A percentile compares a stretch with the other conserved stretches of the same genome.
Evolutionary conservation across 805 yeast species (phyloP).

Genomic region (Geotrichum ghanense): DNA sequence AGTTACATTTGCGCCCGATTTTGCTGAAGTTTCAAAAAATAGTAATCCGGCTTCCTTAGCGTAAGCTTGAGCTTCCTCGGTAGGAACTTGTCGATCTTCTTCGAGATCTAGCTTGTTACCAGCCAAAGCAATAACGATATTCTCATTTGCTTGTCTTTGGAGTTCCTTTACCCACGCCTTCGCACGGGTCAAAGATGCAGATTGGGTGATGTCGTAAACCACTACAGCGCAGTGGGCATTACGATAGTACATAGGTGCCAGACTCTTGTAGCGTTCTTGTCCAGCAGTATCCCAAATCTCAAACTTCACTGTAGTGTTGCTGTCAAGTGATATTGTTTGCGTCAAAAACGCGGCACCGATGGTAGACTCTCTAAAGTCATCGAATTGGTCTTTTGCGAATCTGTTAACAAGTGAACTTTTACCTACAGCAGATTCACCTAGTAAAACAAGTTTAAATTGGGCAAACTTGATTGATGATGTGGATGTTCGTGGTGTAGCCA

Average conservation of each 20-base stretch:
- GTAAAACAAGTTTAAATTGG: conserved; percentile 58
- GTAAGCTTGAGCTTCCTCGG: conserved; percentile 34
- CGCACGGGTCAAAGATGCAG: conserved; percentile 65
- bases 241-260: conserved; percentile 77
- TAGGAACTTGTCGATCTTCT: conserved; percentile 34
- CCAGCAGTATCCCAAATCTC: conserved; percentile 87
- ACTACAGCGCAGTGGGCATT: conserved; percentile 77
- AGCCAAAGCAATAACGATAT: conserved; percentile 70
- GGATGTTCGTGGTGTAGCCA: conserved; percentile 20
- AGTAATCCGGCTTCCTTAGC: conserved; percentile 42
- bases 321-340: conserved; percentile 47
- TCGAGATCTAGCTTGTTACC: conserved; percentile 77
- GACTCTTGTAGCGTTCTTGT: conserved; percentile 72
- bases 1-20: conserved; percentile 50
- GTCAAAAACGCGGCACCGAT: conserved; percentile 98
- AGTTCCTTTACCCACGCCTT: conserved; percentile 87
- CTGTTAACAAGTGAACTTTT: conserved; percentile 76
- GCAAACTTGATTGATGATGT: conserved; percentile 28
- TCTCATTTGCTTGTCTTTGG: conserved; percentile 65
- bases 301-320: conserved; percentile 33
- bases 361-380: conserved; percentile 74
- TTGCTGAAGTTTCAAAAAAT: conserved; percentile 57
- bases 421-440: conserved; percentile 78
- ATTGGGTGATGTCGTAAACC: conserved; percentile 71
- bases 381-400: conserved; percentile 60